A percentile compares a stretch with the other conserved stretches of the same genome.
These are phyloP conservation scores for Pichia terricola DNA, from an alignment of 1,139 yeast genomes.

Conservation along the genomic window DNA sequence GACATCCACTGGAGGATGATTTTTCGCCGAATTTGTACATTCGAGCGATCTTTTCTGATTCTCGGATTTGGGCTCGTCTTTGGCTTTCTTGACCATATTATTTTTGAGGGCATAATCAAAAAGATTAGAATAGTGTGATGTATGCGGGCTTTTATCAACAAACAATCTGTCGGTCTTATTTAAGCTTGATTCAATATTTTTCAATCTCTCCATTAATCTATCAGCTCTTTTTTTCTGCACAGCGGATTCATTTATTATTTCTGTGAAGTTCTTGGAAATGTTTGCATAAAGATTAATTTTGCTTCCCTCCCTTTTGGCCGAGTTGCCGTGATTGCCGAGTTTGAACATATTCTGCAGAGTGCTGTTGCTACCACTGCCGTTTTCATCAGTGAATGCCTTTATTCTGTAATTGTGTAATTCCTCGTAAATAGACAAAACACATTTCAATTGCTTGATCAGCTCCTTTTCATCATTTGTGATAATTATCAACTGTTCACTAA, in stretches of 20 bases:
- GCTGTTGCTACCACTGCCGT: neutral
- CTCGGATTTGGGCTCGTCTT: neutral
- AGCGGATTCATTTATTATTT: constrained; percentile 8
- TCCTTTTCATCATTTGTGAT: constrained; percentile 6
- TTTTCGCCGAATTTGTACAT: neutral
- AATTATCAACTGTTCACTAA: constrained; percentile 9
- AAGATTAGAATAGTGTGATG: constrained; percentile 23
- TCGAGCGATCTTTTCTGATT: neutral
- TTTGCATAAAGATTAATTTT: constrained; percentile 8
- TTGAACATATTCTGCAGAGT: constrained; percentile 2
- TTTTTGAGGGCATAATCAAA: constrained; percentile 17
- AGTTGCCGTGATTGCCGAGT: neutral
- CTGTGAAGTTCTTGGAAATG: constrained; percentile 24
- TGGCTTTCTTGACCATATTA: neutral
- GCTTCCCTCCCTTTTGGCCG: neutral
- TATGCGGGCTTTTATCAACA: constrained; percentile 19
- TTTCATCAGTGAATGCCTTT: neutral
- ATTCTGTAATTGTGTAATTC: constrained; percentile 2
- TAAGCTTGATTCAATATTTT: constrained; percentile 18
- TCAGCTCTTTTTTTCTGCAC: constrained; percentile 15
- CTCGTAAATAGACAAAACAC: constrained; percentile 7
- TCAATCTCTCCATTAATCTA: constrained; percentile 15
- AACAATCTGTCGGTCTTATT: constrained; percentile 21
- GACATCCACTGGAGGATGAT: neutral
- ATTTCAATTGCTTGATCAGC: constrained; percentile 4